Evolutionary conservation across 345 rosid species (phyloP).

Genomic region (Hibiscus trionum): DNA sequence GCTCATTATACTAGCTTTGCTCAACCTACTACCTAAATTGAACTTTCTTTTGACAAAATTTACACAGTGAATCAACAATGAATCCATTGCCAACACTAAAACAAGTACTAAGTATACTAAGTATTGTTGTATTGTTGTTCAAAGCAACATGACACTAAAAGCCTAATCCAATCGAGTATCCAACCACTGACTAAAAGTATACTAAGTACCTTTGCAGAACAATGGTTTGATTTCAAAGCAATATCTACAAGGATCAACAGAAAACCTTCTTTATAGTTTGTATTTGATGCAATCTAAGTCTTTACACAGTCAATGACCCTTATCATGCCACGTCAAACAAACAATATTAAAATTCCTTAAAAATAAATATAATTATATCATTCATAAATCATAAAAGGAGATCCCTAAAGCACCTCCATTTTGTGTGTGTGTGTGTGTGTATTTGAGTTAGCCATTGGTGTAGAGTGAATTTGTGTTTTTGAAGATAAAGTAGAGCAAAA

Average conservation of each 20-base stretch:
- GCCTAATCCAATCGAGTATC: not conserved
- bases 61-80: not conserved
- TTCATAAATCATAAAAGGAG: not conserved
- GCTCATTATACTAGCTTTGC: not conserved
- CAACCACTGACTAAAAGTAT: not conserved
- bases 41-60: not conserved
- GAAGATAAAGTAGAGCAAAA: not conserved
- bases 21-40: not conserved
- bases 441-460: not conserved
- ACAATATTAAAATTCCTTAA: too few species aligned
- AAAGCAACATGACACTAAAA: not conserved
- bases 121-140: not conserved
- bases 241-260: too few species aligned
- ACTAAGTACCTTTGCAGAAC: not conserved
- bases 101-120: too few species aligned
- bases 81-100: not conserved
- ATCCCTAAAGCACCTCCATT: not conserved
- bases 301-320: too few species aligned
- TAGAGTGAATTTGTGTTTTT: not conserved
- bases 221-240: too few species aligned
- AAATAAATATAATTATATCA: too few species aligned
- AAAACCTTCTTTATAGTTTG: not conserved
- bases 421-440: not conserved
- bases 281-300: too few species aligned
- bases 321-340: too few species aligned